Evolutionary conservation across 345 rosid species (phyloP).

Genomic region (Raphanus sativus): DNA sequence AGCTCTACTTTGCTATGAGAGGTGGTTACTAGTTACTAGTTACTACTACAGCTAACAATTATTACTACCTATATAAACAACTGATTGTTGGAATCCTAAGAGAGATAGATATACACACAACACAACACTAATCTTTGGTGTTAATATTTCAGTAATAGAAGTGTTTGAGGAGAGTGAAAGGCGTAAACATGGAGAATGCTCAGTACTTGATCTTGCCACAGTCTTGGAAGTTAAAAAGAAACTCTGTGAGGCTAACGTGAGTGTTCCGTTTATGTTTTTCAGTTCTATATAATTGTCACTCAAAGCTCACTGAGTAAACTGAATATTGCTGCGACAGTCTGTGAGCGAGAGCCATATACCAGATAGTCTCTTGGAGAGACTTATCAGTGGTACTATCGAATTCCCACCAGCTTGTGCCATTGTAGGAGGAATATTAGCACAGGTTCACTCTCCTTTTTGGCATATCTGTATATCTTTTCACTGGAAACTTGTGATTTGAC

Average conservation of each 20-base stretch:
- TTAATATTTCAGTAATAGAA: conserved; percentile 61
- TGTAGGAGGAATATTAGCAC: conserved; percentile 90
- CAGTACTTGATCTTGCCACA: conserved; percentile 54
- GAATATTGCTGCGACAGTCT: conserved; percentile 44
- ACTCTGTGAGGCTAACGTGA: conserved; percentile 73
- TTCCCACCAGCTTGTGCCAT: conserved; percentile 93
- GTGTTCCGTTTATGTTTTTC: background rate
- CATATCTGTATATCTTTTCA: background rate
- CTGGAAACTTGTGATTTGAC: background rate
- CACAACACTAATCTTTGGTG: background rate
- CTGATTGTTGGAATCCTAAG: background rate
- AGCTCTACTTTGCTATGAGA: conserved; percentile 88
- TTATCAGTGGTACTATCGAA: conserved; percentile 51
- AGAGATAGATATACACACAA: background rate
- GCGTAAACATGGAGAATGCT: conserved; percentile 55
- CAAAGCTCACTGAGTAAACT: background rate
- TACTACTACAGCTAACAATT: background rate
- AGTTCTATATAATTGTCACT: background rate
- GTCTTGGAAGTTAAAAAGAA: conserved; percentile 63
- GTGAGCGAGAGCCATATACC: conserved; percentile 62
- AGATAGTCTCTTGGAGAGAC: conserved; percentile 67
- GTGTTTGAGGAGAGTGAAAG: conserved; percentile 67
- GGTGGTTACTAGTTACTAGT: conserved; percentile 49
- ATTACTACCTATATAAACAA: background rate
- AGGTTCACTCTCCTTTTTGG: conserved; percentile 51